A percentile compares a stretch with the other conserved stretches of the same genome.
Evolutionary conservation across 768 basidiomycete species (phyloP).

Genomic region (Kondoa malvinella): DNA sequence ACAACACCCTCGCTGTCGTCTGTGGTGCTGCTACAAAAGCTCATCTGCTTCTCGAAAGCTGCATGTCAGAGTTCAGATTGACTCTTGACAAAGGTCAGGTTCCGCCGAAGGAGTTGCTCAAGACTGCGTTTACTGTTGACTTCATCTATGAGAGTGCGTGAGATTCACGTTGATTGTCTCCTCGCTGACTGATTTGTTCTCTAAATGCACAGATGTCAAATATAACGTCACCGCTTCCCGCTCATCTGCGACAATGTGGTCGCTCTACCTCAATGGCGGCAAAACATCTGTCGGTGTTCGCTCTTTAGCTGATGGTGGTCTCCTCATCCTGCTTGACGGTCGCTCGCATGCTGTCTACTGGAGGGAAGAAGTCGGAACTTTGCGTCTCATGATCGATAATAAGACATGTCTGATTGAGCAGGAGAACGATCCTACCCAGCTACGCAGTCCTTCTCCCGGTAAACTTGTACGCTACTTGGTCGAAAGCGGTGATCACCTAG

Average conservation of each 20-base stretch:
- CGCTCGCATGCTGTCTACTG: constrained; percentile 95
- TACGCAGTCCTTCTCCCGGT: constrained; percentile 87
- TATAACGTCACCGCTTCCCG: constrained; percentile 92
- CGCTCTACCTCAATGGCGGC: constrained; percentile 89
- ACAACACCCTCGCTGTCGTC: constrained; percentile 76
- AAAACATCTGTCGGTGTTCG: constrained; percentile 80
- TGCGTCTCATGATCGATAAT: constrained; percentile 75
- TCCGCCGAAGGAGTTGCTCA: constrained; percentile 78
- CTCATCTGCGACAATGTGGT: constrained; percentile 75
- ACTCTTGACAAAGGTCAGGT: constrained; percentile 97
- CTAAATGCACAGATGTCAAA: constrained; percentile 75
- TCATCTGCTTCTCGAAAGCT: constrained; percentile 70
- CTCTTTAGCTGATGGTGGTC: constrained; percentile 81
- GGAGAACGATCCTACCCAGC: constrained; percentile 96
- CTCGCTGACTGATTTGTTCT: too few relatives aligned
- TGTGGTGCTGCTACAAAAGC: constrained; percentile 95
- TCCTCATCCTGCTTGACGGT: constrained; percentile 77
- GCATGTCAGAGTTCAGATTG: constrained; percentile 81
- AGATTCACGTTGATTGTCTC: too few relatives aligned
- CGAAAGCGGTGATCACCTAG: constrained; percentile 92
- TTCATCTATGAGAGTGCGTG: constrained; percentile 22
- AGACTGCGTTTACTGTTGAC: constrained; percentile 75
- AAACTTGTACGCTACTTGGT: constrained; percentile 88
- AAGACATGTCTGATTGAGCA: constrained; percentile 98
- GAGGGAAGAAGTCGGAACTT: constrained; percentile 73